Evolutionary conservation across 257 asterid genomes (phyloP), one percentile per base, ranked within the genome.

Genomic region (Fraxinus excelsior): DNA sequence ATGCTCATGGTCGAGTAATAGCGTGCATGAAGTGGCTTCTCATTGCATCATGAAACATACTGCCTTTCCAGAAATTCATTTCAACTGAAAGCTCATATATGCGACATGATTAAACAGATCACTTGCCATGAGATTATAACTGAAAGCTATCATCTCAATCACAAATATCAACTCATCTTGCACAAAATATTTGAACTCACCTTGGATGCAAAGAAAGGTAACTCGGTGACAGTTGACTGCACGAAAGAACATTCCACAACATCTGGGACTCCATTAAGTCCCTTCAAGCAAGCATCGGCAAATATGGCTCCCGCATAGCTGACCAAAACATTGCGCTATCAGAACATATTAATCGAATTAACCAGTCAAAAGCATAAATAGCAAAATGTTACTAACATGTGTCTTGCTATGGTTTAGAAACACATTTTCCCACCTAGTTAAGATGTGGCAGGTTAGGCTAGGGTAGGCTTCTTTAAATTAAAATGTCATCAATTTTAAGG

Each of bases 241-340:
- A 90, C 97, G 46, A 78, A 90, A 2, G 97, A 81, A 68, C 97
- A 90, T 80, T 91, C 96, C 19, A 91, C 92, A 40, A 90, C 94
- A 84, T 88, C 96, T 19, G 96, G 97, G 67, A 90, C 96, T 26
- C 97, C 97, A 80, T 94, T 94, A 44, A 92, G 95, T 69, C 98
- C 97, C 81, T 90, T 93, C 76, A 93, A 82, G 87, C 97, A 91
- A 74, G 98, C 97, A 90, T 94, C 98, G 13, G 96, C 96, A 80
- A 92, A 94, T 35, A 89, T 82, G 42, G 98, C 97, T 14, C 97
- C 97, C 2, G 97, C 97, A 86, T 92, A 94, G 74, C 97, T 91
- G 0, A n/a, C n/a, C n/a, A 67, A 4, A 62, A 8, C 32, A 73
- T 9, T 51, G 11, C 19, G 62, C 67, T 71, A 73, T 82, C 31